Evolutionary conservation across 192 early-diverging fungal species (phyloP).

Genomic region (Coemansia sp.): DNA sequence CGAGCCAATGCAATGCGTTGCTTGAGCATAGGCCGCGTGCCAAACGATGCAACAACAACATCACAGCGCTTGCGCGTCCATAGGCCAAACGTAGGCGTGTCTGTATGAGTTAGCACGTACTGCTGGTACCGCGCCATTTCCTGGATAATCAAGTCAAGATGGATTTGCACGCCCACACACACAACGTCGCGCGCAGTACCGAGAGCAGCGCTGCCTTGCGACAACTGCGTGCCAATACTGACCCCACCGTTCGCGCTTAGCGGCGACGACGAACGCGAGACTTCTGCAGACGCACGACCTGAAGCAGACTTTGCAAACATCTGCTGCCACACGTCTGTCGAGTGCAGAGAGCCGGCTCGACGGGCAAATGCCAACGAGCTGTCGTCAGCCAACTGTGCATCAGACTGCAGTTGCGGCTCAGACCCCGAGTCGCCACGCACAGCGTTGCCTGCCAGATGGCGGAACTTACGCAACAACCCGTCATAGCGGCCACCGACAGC

Average conservation of each 20-base stretch:
- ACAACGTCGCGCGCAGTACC: conserved; percentile 48
- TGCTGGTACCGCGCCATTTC: conserved; percentile 64
- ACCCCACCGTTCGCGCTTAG: neutral
- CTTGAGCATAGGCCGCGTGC: conserved; percentile 60
- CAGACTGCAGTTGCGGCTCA: neutral
- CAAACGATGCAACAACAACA: conserved; percentile 82
- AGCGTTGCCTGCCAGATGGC: conserved; percentile 51
- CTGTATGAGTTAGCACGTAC: conserved; percentile 18
- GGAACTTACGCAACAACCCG: conserved; percentile 55
- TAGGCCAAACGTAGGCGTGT: conserved; percentile 50
- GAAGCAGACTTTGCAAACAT: conserved; percentile 14
- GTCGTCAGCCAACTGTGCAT: neutral
- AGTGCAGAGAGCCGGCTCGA: conserved; percentile 34
- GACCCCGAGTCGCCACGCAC: neutral
- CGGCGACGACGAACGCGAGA: conserved; percentile 6
- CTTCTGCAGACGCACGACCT: neutral
- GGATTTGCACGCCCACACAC: conserved; percentile 83
- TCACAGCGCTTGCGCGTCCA: conserved; percentile 68
- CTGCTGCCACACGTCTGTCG: conserved; percentile 43
- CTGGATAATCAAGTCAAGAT: conserved; percentile 67
- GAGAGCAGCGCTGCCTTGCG: conserved; percentile 38
- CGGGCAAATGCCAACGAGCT: conserved; percentile 30
- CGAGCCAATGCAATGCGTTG: conserved; percentile 75
- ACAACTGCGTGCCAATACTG: conserved; percentile 39
- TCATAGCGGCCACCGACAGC: conserved; percentile 75